A percentile compares a stretch with the other conserved stretches of the same genome.
Conservation (phyloP, 2,329 filamentous ascomycete genomes). For the Malbranchea cinnamomea region DNA sequence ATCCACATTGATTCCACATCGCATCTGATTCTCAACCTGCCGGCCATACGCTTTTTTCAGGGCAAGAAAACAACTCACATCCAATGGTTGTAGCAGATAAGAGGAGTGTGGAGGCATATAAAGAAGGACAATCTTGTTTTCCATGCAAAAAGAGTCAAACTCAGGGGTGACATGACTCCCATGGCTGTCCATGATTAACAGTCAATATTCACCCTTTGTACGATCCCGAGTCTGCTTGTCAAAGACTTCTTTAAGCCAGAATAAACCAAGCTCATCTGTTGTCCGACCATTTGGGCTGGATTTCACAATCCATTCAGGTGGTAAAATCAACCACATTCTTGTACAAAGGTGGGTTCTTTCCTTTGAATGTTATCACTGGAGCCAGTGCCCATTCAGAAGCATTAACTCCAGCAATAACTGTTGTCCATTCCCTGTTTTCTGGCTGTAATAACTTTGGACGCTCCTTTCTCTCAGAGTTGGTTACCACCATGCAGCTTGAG, state of each 20-base stretch:
- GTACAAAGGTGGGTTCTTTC: background rate
- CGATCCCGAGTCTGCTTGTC: background rate
- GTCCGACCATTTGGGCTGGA: background rate
- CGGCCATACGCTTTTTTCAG: background rate
- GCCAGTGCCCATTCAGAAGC: background rate
- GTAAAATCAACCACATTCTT: background rate
- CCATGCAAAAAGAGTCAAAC: slow-evolving; percentile 2
- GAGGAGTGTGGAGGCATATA: background rate
- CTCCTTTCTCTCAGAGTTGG: background rate
- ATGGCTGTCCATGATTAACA: slow-evolving; percentile 1
- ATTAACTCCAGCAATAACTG: slow-evolving; percentile 3
- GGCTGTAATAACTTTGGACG: background rate
- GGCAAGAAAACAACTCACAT: background rate
- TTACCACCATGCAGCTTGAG: background rate
- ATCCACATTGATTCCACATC: too few species aligned
- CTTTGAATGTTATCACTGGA: slow-evolving; percentile 1
- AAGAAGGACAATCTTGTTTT: background rate
- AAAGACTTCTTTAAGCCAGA: slow-evolving; percentile 2
- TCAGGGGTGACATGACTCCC: slow-evolving; percentile 1
- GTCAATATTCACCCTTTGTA: background rate
- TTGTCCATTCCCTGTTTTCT: slow-evolving; percentile 2
- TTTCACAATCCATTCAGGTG: background rate
- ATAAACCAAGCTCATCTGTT: background rate
- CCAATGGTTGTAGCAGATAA: background rate
- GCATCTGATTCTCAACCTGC: slow-evolving; percentile 1